phyloP scores from a whole-genome alignment of 1,284 basidiomycete genomes.

The Agroathelia rolfsii region DNA sequence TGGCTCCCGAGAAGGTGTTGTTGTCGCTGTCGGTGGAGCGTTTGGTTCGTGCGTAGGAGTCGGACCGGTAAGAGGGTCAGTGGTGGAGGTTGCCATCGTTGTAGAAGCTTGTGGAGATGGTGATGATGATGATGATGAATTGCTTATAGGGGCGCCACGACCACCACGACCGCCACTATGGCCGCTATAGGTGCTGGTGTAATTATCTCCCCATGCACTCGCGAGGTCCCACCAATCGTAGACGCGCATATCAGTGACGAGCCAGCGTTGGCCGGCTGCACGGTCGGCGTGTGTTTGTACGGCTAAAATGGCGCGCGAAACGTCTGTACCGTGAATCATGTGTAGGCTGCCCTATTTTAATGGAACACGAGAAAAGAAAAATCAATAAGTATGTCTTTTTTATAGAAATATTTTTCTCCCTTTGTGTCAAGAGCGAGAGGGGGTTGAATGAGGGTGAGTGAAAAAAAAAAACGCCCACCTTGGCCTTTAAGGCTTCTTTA shows the following conservation, averaged over 20 bases:
- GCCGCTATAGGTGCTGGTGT: constrained; percentile 1
- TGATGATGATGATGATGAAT: constrained; percentile 1
- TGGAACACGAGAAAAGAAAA: not conserved
- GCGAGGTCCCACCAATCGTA: constrained; percentile 66
- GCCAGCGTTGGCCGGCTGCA: constrained; percentile 41
- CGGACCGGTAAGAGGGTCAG: not conserved
- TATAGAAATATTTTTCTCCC: too few relatives aligned
- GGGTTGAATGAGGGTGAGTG: not conserved
- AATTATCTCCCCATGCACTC: constrained; percentile 35
- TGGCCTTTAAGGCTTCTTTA: constrained; percentile 41
- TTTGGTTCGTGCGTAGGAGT: constrained; percentile 6
- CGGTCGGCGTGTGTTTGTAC: constrained; percentile 32
- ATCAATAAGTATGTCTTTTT: constrained; percentile 1
- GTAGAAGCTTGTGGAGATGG: not conserved
- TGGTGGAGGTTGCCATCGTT: too few relatives aligned
- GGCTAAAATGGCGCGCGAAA: constrained; percentile 48
- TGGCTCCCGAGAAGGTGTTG: constrained; percentile 16
- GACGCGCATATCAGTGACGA: constrained; percentile 47
- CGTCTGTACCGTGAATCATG: constrained; percentile 47
- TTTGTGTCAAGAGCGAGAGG: too few relatives aligned
- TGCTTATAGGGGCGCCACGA: too few relatives aligned
- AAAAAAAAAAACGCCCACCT: constrained; percentile 24
- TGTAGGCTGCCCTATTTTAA: constrained; percentile 44
- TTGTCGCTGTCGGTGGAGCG: constrained; percentile 12
- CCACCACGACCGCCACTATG: constrained; percentile 5